Percentiles rank a stretch among this genome's conserved stretches.
These are phyloP conservation scores for Tillandsia leiboldiana DNA, from an alignment of 176 grass and related monocot genomes.

Conservation along the genomic window DNA sequence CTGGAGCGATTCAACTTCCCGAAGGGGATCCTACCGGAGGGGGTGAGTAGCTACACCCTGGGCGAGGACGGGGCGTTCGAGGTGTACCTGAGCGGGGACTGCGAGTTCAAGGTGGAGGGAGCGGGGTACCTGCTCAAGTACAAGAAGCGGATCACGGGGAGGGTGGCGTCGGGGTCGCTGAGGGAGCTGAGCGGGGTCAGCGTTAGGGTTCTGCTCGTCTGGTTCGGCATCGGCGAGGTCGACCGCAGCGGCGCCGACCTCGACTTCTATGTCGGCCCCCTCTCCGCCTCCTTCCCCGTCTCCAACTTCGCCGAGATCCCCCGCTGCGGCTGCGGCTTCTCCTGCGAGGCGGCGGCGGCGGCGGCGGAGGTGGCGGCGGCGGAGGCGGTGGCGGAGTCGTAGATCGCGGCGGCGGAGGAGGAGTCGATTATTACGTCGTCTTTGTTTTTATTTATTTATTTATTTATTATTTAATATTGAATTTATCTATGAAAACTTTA, in stretches of 20 bases:
- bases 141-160: conserved; percentile 26
- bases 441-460: too few relatives aligned
- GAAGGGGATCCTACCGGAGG: conserved; percentile 35
- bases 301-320: conserved; percentile 35
- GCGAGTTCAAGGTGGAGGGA: conserved; percentile 27
- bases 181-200: conserved; percentile 13
- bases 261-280: conserved; percentile 29
- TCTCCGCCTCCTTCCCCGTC: conserved; percentile 28
- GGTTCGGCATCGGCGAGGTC: conserved; percentile 29
- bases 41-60: conserved; percentile 21
- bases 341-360: not conserved
- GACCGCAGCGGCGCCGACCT: conserved; percentile 12
- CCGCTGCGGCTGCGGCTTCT: conserved; percentile 21
- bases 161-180: conserved; percentile 20
- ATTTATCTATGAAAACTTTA: too few relatives aligned
- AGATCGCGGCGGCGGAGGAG: not conserved
- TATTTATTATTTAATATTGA: too few relatives aligned
- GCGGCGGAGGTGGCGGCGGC: not conserved
- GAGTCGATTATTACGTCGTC: conserved; percentile 4
- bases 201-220: conserved; percentile 29
- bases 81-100: conserved; percentile 23
- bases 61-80: conserved; percentile 22
- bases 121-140: conserved; percentile 37
- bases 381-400: not conserved
- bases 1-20: conserved; percentile 36